Base-by-base conservation (phyloP, 345 rosid species). In the Bruguiera gymnorhiza region DNA sequence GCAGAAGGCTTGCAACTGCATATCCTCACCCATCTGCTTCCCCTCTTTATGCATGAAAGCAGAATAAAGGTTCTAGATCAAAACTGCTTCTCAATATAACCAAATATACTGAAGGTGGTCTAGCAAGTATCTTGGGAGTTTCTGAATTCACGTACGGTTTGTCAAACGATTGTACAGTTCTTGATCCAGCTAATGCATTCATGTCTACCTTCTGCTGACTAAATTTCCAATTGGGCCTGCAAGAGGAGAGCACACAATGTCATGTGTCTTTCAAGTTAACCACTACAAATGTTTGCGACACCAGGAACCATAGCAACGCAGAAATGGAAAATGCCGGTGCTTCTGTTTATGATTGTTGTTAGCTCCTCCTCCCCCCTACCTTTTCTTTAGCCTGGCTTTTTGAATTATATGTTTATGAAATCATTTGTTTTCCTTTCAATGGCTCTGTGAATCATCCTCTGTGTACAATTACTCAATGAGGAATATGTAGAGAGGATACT, bases 11-110 rank as follows among this genome's bases (percentile, higher is more conserved):
- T 24, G 54, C 60, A 30, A 62, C 70, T 69, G 79, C 91, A 0
- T 87, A 89, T 79, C 97, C 97, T 48, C 86, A 92, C 43, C 97
- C 97, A 0, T 86, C 93, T 6, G 85, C 87, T 65, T 86, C 92
- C 3, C 84, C 89, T 24, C 87, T 88, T 43, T 87, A 85, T 72
- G 86, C 76, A 8, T 89, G 79, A 88, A 66, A 66, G 63, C 13
- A 62, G 53, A 53, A 46, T 18, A n/a, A 8, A 7, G 57, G 69
- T 65, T 73, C 60, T 10, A 61, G 51, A 23, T 19, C 8, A 26
- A 59, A 65, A 56, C 23, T 18, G 21, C 31, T 19, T 59, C 30
- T 23, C 19, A 31, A 23, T 24, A 27, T 59, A 36, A 15, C 62
- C 32, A 23, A 29, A 54, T 48, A 15, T 71, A 46, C 11, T 6